Evolutionary conservation across 2,329 filamentous ascomycete species (phyloP).

Genomic region (Penicillium sp.): DNA sequence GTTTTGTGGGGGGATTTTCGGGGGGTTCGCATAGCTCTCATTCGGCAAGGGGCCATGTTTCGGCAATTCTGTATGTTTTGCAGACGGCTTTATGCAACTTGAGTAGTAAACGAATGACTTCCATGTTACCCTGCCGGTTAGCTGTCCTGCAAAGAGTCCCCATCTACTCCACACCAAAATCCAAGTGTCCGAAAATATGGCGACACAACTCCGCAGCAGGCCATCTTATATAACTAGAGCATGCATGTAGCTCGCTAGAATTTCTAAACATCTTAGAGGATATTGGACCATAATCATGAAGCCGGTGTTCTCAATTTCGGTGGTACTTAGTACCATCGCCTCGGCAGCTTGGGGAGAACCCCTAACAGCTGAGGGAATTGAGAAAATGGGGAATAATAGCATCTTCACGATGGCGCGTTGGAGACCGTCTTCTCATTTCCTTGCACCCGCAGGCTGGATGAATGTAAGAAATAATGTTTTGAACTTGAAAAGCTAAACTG

Average conservation of each 20-base stretch:
- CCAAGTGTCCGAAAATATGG: conserved; percentile 17
- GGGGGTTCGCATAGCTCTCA: neutral
- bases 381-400: conserved; percentile 18
- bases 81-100: neutral
- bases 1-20: conserved; percentile 5
- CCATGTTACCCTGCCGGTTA: neutral
- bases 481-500: neutral
- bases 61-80: neutral
- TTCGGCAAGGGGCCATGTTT: neutral
- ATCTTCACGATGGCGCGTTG: conserved; percentile 11
- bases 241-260: too few species aligned
- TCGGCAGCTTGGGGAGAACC: conserved; percentile 6
- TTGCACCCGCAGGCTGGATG: conserved; percentile 18
- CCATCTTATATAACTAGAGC: neutral
- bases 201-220: conserved; percentile 8
- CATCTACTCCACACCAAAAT: neutral
- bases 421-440: conserved; percentile 17
- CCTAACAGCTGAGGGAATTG: conserved; percentile 11
- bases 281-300: conserved; percentile 6
- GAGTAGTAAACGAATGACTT: neutral
- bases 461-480: conserved; percentile 5
- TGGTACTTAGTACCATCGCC: conserved; percentile 2
- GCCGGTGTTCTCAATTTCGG: neutral
- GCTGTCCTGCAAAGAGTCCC: neutral
- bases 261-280: neutral